phyloP scores from a whole-genome alignment of 208 protist species.

The Plasmodiophora brassicae region DNA sequence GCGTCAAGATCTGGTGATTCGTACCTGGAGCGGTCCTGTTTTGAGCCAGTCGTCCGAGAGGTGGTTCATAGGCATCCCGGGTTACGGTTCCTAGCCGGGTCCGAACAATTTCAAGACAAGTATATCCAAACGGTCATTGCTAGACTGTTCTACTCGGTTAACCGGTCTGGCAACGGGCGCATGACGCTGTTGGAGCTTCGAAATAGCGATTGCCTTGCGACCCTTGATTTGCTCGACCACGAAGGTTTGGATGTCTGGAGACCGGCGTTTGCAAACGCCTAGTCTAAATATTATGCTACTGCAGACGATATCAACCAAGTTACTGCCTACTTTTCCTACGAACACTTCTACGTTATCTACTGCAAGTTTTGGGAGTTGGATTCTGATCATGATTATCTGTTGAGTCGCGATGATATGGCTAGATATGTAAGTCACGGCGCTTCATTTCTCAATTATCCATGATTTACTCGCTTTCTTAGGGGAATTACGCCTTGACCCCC shows the following conservation, averaged over 20 bases:
- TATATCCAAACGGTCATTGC: conserved; percentile 29
- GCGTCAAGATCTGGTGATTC: background rate
- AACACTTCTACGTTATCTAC: conserved; percentile 98
- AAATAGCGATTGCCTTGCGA: background rate
- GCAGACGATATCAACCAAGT: conserved; percentile 63
- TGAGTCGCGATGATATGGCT: background rate
- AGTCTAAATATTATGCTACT: too few relatives aligned
- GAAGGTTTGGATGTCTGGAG: too few relatives aligned
- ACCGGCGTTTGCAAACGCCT: too few relatives aligned
- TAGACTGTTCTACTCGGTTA: conserved; percentile 15
- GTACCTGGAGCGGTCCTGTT: background rate
- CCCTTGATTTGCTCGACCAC: background rate
- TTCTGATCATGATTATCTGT: conserved; percentile 22
- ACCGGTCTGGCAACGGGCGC: background rate
- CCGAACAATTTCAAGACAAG: conserved; percentile 17
- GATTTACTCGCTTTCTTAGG: background rate
- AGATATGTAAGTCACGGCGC: conserved; percentile 15
- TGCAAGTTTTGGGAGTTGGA: conserved; percentile 94
- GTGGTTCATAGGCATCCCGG: background rate
- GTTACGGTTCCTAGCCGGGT: background rate
- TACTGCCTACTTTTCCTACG: conserved; percentile 88
- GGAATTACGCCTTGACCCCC: background rate
- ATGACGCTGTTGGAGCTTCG: conserved; percentile 31
- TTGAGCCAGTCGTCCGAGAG: background rate
- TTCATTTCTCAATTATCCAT: background rate